Conservation (phyloP, 805 yeast genomes). For the Blastobotrys terrestris region DNA sequence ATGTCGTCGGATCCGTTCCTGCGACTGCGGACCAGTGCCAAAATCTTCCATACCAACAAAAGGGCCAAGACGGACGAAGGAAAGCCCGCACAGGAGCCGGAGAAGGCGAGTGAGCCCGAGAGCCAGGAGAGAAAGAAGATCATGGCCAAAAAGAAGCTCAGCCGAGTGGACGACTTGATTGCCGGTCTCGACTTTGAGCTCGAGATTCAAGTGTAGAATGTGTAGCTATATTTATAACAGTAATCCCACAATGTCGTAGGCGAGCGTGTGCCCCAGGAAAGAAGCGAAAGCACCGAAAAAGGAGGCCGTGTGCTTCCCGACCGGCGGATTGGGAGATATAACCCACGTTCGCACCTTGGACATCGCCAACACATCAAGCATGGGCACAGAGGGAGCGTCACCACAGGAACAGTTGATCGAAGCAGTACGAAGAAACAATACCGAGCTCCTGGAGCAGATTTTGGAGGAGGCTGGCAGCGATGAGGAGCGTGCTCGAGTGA, state of each 20-base stretch:
- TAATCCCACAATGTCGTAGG: too few relatives aligned
- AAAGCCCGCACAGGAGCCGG: slow-evolving; percentile 47
- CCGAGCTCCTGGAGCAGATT: slow-evolving; percentile 60
- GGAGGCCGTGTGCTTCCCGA: too few relatives aligned
- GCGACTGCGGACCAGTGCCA: slow-evolving; percentile 81
- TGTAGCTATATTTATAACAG: background rate
- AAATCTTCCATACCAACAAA: slow-evolving; percentile 53
- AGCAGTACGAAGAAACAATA: slow-evolving; percentile 81
- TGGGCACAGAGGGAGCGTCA: slow-evolving; percentile 58
- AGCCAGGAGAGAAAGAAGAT: slow-evolving; percentile 32
- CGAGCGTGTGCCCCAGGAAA: background rate
- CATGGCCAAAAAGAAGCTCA: slow-evolving; percentile 38
- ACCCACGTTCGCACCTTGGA: slow-evolving; percentile 3
- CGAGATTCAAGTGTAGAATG: slow-evolving; percentile 23
- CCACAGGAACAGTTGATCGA: slow-evolving; percentile 75
- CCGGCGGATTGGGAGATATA: background rate
- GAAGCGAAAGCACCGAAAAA: background rate
- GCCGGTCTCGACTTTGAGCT: slow-evolving; percentile 33
- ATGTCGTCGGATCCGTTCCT: slow-evolving; percentile 70
- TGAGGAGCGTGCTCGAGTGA: slow-evolving; percentile 38
- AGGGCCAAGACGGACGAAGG: slow-evolving; percentile 50
- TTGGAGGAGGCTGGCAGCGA: slow-evolving; percentile 26
- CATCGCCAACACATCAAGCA: slow-evolving; percentile 1
- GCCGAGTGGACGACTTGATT: slow-evolving; percentile 35
- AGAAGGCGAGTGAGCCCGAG: slow-evolving; percentile 34